Conservation (phyloP, 1,284 basidiomycete species). For the Sporisorium iseilematis-ciliati region DNA sequence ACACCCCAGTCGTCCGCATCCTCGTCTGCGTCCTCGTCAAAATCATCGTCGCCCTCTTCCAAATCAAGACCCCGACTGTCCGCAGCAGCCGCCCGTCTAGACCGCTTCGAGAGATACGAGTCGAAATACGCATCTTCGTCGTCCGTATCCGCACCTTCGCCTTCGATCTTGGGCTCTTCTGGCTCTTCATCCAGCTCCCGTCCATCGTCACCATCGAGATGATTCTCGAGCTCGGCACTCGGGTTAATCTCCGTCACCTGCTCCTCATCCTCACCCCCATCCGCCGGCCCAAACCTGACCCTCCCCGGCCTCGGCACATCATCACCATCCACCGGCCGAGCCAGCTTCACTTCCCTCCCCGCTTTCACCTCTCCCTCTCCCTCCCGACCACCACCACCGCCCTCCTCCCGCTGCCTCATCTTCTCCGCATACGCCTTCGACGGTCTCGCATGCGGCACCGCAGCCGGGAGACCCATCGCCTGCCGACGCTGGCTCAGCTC, state of each 20-base stretch:
- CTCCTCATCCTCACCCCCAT: constrained; percentile 13
- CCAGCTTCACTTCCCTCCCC: constrained; percentile 18
- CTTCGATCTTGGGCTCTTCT: constrained; percentile 46
- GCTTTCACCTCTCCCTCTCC: constrained; percentile 10
- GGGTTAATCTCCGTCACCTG: constrained; percentile 26
- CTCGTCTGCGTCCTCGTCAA: constrained; percentile 19
- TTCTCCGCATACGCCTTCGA: constrained; percentile 66
- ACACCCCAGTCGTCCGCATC: constrained; percentile 80
- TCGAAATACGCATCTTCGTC: constrained; percentile 74
- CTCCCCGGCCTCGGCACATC: constrained; percentile 48
- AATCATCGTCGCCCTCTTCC: constrained; percentile 22
- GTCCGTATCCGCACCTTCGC: constrained; percentile 71
- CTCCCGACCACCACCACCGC: neutral
- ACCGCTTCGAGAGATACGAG: constrained; percentile 32
- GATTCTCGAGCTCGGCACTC: constrained; percentile 77
- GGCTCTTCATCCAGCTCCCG: constrained; percentile 73
- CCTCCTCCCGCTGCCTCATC: constrained; percentile 41
- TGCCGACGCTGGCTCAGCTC: constrained; percentile 34
- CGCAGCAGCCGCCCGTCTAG: constrained; percentile 18
- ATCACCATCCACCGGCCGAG: constrained; percentile 34
- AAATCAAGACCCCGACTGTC: constrained; percentile 75
- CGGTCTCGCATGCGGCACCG: constrained; percentile 64
- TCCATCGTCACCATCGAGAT: constrained; percentile 73
- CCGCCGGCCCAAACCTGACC: constrained; percentile 42
- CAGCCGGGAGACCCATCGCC: constrained; percentile 57